Base-by-base conservation (phyloP, 1,284 basidiomycete genomes). In the Rhizopogon parksii region DNA sequence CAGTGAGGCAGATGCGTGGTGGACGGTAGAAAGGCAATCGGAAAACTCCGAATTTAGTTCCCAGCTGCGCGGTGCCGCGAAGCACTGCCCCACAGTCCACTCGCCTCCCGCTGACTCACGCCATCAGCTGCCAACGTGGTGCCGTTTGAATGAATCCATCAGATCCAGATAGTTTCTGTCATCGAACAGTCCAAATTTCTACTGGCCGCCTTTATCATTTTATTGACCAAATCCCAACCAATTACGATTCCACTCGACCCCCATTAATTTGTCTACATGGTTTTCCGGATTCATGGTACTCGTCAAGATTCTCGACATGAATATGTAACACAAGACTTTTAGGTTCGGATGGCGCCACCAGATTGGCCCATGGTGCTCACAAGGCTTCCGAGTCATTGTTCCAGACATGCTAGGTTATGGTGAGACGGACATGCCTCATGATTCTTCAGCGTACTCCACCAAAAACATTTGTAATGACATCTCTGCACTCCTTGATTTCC, bases 331-430 rank as follows among this genome's bases (percentile, higher is more conserved):
- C 4, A 14, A 12, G 15, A 27, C 19, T 30, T 35, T 34, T 48
- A 82, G 82, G 78, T 86, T 82, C 64, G 82, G 81, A 30, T 86
- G 83, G 84, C 71, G 83, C 45, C 66, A 82, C 60, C 84, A 85
- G 62, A 85, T 88, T 53, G 71, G 71, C 3, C 78, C 81, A 1
- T 88, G 84, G 84, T 78, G 77, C 14, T 64, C 69, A 39, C 67
- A 67, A 42, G 84, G 85, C 8, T 82, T 74, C 59, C 76, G 85
- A n/a, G 81, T 88, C 15, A 65, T 88, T 19, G 84, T 73, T 1
- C 84, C 82, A 6, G 82, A 86, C 63, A 85, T 83, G 80, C 67
- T 86, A 27, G 85, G 85, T 4, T 88, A 86, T 53, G 85, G 84
- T 12, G 76, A 69, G 21, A 82, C 80, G 7, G 80, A 83, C 57